Evolutionary conservation across 2,329 filamentous ascomycete species (phyloP), one percentile per base, ranked within the genome.

Genomic region (Penicillium hesseltinei): DNA sequence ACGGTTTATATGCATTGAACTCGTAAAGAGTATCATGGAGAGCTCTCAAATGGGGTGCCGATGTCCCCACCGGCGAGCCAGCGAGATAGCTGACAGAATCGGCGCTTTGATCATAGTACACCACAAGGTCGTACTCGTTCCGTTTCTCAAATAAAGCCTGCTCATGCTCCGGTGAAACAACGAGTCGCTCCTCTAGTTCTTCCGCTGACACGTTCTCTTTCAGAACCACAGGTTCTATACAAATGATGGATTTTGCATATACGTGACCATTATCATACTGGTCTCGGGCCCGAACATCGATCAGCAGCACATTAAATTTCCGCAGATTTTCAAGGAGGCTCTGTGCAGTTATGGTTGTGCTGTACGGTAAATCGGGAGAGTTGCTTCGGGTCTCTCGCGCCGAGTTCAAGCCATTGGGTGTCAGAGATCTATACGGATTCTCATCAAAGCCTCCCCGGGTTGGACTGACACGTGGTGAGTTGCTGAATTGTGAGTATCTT

Each of bases 221-320:
- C 47, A 91, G 73, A 10, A 88, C 83, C 44, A 95, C 84, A 25
- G 92, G 91, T 68, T 99, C 94, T 59, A 99, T 84, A 73, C 94
- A 99, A 44, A 99, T 91, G 39, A 92, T 90, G 6, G 85, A 88
- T 55, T 87, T 87, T 6, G 89, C 87, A 78, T 89, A 89, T 62
- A 99, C 92, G 71, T 99, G 94, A 0, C 94, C 94, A 47, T 88
- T 82, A 65, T 97, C 91, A 69, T 90, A 99, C 9, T 89, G 84
- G 52, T 89, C 85, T 27, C 94, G 87, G 55, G 84, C 80, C 39
- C 94, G 87, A 42, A 97, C 86, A 73, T 99, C 94, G 62, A 99
- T 91, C 25, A 97, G 73, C 13, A 99, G 77, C 25, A 97, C 81
- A 59, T 75, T 86, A 76, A 76, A 91, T 59, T 69, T 82, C 64